phyloP scores from a whole-genome alignment of 108 stramenopile species.

The Aurantiochytrium sp. region DNA sequence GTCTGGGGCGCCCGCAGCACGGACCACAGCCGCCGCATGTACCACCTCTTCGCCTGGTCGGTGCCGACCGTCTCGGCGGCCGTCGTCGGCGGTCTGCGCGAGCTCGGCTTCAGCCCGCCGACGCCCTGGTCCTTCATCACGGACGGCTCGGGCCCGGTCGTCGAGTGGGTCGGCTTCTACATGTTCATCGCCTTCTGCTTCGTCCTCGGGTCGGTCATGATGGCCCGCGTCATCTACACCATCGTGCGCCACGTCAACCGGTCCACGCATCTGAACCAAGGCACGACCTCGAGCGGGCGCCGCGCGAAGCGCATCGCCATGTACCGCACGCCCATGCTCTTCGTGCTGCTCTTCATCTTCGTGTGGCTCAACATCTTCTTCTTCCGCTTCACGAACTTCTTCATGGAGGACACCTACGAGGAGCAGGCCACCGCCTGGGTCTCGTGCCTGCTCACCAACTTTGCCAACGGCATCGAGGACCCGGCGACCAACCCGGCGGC shows the following conservation, averaged over 20 bases:
- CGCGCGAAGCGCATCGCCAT: background rate
- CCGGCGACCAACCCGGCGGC: background rate
- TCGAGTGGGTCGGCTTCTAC: slow-evolving; percentile 12
- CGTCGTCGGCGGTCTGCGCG: background rate
- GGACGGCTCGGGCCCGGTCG: too few species aligned
- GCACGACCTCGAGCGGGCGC: background rate
- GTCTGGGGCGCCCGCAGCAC: background rate
- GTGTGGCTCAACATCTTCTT: slow-evolving; percentile 22
- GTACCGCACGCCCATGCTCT: slow-evolving; percentile 27
- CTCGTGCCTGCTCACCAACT: background rate
- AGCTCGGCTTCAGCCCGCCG: background rate
- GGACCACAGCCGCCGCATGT: background rate
- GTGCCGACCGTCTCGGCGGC: background rate
- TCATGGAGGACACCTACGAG: background rate
- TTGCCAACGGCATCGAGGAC: background rate
- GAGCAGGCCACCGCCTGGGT: slow-evolving; percentile 1
- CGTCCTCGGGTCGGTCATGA: background rate
- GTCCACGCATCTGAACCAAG: background rate
- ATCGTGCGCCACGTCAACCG: background rate
- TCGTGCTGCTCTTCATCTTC: slow-evolving; percentile 19
- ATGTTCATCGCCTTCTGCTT: slow-evolving; percentile 5
- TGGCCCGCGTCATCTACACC: background rate
- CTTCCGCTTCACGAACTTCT: background rate
- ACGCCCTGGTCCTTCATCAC: background rate
- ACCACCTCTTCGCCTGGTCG: background rate